Evolutionary conservation across 2,329 filamentous ascomycete species (phyloP), one percentile per base, ranked within the genome.

Genomic region (Immersiporthe knoxdaviesiana): DNA sequence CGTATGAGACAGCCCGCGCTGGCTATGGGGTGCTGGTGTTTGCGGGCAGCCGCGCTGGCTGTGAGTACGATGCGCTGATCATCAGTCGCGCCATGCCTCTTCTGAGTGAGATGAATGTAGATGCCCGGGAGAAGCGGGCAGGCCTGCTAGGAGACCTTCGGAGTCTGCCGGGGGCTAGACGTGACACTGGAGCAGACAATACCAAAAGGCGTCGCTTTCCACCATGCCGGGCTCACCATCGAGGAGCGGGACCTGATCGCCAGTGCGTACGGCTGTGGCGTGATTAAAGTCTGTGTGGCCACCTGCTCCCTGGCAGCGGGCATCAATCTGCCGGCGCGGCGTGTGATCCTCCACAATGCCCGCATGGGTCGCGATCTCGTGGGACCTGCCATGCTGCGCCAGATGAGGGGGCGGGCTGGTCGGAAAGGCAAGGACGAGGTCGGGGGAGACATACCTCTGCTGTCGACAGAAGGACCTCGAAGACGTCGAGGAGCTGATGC

Each of bases 221-320:
- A 94, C 77, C 90, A 89, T 81, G 89, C 89, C 60, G 89, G 89
- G 16, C 83, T 94, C 74, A 94, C 91, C 0, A 89, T 86, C 0
- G 92, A 94, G 78, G 92, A 94, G 76, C 85, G 91, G 63, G 91
- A 93, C 63, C 79, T 93, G 10, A 85, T 94, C 66, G 88, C 91
- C 2, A 84, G 84, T 47, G 91, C 91, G 16, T 94, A 93, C 72
- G 91, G 94, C 75, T 78, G 81, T 52, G 91, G 91, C 0, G 81
- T 86, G 6, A 76, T 94, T 24, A 90, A 90, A 73, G 87, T 93
- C 0, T 89, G 92, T 65, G 88, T 93, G 21, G 92, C 92, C 50
- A 94, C 92, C 1, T 93, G 91, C 74, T 93, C 91, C 76, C 84
- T 94, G 68, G 92, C 92, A n/a, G 92, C 91, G 18, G 92, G 92